Base-by-base conservation (phyloP, 2,329 filamentous ascomycete genomes). In the Fusarium hostae region DNA sequence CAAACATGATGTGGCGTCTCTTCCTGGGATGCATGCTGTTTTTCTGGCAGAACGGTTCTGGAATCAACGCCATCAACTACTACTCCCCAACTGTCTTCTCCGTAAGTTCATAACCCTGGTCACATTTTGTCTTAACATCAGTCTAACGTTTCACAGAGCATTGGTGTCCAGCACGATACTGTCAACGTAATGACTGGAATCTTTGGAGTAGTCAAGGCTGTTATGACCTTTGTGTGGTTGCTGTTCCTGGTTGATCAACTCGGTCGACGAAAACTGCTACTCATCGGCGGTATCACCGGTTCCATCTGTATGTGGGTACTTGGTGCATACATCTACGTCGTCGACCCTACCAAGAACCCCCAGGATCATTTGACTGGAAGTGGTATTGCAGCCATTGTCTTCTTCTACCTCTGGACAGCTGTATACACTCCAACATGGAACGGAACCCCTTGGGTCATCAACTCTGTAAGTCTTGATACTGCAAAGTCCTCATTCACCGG, bases 171-270 rank as follows among this genome's bases (percentile, higher is more conserved):
- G 22, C 18, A 28, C 1, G 72, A 73, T 57, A 75, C 72, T 9
- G 70, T 73, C n/a, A 75, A 75, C 41, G 45, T 92, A 39, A 90
- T 89, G 12, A 92, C 90, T 1, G 90, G 90, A 26, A 86, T 92
- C 56, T 92, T 91, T 68, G 90, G 90, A 26, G 88, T 91, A 4
- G 86, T 92, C 72, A 91, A 91, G 82, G 91, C 89, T 0, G 82
- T 86, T 9, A 82, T 90, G 63, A 91, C 90, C 1, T 80, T 92
- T 30, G 74, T 91, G 71, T 92, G 89, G 87, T 83, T 92, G 9
- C 81, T 92, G 39, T 88, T 87, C 78, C 83, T 91, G 32, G 89
- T 92, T 68, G 90, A 92, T 74, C 86, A 85, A 28, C 59, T 79
- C n/a, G 78, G 78, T n/a, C 59, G 78, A 48, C 72, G 78, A 11